These are phyloP conservation scores for Aureobasidium sp. DNA, from an alignment of 2,329 filamentous ascomycete species.

Conservation along the genomic window DNA sequence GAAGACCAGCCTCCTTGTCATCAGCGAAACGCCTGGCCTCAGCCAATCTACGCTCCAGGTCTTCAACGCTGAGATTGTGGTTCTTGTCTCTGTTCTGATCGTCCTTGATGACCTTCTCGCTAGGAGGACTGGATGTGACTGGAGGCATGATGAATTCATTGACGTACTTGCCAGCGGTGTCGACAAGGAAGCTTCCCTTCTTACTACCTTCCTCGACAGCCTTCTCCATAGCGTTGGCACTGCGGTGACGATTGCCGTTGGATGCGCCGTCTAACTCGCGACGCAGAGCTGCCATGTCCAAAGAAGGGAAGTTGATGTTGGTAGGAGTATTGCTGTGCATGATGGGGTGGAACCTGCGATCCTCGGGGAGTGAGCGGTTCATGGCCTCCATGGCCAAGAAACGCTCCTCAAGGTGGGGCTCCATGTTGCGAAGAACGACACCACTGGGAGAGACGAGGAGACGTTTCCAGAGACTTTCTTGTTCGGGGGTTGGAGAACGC, in stretches of 20 bases:
- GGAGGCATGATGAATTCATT: constrained; percentile 33
- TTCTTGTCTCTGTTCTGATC: constrained; percentile 14
- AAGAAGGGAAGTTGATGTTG: constrained; percentile 25
- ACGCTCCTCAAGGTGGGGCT: constrained; percentile 59
- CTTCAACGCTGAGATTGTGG: constrained; percentile 22
- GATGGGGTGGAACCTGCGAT: constrained; percentile 18
- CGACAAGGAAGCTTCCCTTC: constrained; percentile 33
- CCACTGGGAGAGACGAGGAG: constrained; percentile 70
- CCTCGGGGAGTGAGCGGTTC: constrained; percentile 38
- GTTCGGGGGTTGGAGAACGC: constrained; percentile 25
- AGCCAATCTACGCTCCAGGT: constrained; percentile 27
- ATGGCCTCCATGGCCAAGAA: constrained; percentile 62
- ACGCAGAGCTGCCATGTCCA: constrained; percentile 28
- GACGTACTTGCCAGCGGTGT: constrained; percentile 32
- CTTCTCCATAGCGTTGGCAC: constrained; percentile 33
- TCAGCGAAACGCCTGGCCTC: constrained; percentile 29
- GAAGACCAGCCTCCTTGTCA: constrained; percentile 29
- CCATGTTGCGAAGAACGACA: constrained; percentile 67
- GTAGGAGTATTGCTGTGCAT: constrained; percentile 4
- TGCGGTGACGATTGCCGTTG: constrained; percentile 22
- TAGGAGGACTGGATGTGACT: not conserved
- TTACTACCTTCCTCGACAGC: constrained; percentile 33
- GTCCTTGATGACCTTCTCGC: constrained; percentile 9
- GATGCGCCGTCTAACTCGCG: constrained; percentile 26
- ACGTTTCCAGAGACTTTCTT: constrained; percentile 42